Conservation (phyloP, 2,329 filamentous ascomycete species). For the Phialophora verrucosa region DNA sequence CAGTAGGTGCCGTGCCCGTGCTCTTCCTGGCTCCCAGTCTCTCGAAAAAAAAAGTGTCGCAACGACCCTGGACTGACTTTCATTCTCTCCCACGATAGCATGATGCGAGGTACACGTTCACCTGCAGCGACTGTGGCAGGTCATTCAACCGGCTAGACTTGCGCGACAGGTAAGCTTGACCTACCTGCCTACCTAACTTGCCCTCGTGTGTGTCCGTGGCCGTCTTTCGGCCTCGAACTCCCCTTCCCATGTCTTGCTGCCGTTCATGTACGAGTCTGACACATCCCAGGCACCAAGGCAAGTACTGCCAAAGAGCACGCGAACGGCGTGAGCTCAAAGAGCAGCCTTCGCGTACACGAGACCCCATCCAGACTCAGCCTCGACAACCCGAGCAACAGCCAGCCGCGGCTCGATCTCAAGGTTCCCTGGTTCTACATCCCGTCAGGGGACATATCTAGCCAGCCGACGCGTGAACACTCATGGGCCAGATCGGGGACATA, state of each 20-base stretch:
- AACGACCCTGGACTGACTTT: neutral
- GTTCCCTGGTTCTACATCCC: no score
- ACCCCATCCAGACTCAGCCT: neutral
- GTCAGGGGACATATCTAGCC: neutral
- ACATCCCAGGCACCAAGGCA: neutral
- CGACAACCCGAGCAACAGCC: neutral
- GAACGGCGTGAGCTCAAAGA: neutral
- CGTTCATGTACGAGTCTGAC: neutral
- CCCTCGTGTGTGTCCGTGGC: neutral
- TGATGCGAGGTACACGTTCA: constrained; percentile 5
- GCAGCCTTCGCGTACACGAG: neutral
- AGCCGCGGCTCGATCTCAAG: no score
- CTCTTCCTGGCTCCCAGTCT: neutral
- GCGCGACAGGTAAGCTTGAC: constrained; percentile 21
- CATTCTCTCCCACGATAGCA: constrained; percentile 7
- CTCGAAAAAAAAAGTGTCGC: neutral
- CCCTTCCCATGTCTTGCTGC: neutral
- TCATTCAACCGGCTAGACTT: constrained; percentile 22
- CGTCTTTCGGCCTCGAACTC: neutral
- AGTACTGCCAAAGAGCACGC: constrained; percentile 10
- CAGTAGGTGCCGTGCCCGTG: constrained; percentile 8
- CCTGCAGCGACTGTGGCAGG: constrained; percentile 19
- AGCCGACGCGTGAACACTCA: no score
- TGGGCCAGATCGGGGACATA: no score
- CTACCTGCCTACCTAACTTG: neutral